These are phyloP conservation scores for Dalbergia oliveri DNA, from an alignment of 306 rosid genomes.

Conservation along the genomic window DNA sequence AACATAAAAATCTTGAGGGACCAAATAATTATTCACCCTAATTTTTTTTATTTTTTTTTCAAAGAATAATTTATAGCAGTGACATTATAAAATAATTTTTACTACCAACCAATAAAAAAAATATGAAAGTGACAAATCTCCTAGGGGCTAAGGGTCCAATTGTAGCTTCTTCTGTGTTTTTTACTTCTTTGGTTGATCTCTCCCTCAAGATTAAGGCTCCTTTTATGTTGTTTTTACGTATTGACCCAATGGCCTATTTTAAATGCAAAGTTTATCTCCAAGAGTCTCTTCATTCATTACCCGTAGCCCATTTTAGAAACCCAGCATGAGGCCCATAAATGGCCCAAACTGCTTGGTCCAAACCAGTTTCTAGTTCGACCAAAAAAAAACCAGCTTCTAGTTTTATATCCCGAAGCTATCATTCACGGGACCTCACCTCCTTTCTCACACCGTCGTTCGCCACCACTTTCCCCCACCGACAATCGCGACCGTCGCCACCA, in stretches of 20 bases:
- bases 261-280: neutral
- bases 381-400: neutral
- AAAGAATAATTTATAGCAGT: too few species aligned
- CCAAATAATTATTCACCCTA: too few species aligned
- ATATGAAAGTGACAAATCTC: too few species aligned
- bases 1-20: too few species aligned
- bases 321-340: slow-evolving; percentile 7
- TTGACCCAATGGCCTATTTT: neutral
- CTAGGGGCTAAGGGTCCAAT: too few species aligned
- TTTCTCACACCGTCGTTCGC: slow-evolving; percentile 18
- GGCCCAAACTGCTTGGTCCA: neutral
- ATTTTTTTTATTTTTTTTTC: too few species aligned
- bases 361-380: neutral
- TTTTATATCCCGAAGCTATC: neutral
- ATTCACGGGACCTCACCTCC: neutral
- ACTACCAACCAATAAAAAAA: too few species aligned
- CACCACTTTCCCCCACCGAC: slow-evolving; percentile 26
- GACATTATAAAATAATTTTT: too few species aligned
- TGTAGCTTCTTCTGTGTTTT: too few species aligned
- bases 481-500: slow-evolving; percentile 30
- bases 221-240: too few species aligned
- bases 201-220: too few species aligned
- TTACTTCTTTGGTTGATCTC: too few species aligned
- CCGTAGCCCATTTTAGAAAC: neutral
- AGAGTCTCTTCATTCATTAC: neutral